Evolutionary conservation across 306 rosid species (phyloP).

Genomic region (Abrus precatorius): DNA sequence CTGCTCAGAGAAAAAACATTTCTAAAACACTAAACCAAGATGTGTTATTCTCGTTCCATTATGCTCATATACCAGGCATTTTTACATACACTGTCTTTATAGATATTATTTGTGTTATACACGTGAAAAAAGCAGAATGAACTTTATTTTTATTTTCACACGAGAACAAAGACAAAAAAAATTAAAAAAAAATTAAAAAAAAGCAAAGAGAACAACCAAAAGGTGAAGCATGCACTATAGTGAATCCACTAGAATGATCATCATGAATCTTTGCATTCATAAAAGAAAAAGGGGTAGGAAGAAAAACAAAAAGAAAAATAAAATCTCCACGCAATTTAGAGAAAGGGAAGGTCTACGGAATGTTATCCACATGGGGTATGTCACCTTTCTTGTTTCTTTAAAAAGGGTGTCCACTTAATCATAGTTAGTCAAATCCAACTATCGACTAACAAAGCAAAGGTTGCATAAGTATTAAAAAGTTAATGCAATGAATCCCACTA

Average conservation of each 20-base stretch:
- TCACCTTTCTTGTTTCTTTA: slow-evolving; percentile 59
- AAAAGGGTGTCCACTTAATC: slow-evolving; percentile 55
- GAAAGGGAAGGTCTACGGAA: slow-evolving; percentile 50
- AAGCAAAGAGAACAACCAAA: slow-evolving; percentile 58
- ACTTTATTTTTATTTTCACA: slow-evolving; percentile 55
- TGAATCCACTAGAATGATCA: slow-evolving; percentile 77
- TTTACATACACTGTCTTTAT: slow-evolving; percentile 45
- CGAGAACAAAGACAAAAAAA: slow-evolving; percentile 32
- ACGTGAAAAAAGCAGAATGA: slow-evolving; percentile 70
- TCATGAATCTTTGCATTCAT: slow-evolving; percentile 67
- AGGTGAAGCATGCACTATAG: slow-evolving; percentile 71
- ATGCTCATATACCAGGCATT: slow-evolving; percentile 37
- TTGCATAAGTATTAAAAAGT: slow-evolving; percentile 46
- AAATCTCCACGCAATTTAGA: slow-evolving; percentile 51
- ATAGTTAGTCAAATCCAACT: slow-evolving; percentile 65
- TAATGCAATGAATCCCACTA: slow-evolving; percentile 50
- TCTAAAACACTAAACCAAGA: slow-evolving; percentile 37
- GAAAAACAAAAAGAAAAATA: slow-evolving; percentile 26
- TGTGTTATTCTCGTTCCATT: slow-evolving; percentile 34
- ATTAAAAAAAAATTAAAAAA: background rate
- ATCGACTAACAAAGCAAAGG: slow-evolving; percentile 38
- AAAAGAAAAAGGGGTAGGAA: slow-evolving; percentile 58
- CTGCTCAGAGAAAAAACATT: slow-evolving; percentile 27
- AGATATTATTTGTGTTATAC: slow-evolving; percentile 52
- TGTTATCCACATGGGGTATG: slow-evolving; percentile 60